Base-by-base conservation (phyloP, 257 asterid species). In the Nicotiana paniculata region DNA sequence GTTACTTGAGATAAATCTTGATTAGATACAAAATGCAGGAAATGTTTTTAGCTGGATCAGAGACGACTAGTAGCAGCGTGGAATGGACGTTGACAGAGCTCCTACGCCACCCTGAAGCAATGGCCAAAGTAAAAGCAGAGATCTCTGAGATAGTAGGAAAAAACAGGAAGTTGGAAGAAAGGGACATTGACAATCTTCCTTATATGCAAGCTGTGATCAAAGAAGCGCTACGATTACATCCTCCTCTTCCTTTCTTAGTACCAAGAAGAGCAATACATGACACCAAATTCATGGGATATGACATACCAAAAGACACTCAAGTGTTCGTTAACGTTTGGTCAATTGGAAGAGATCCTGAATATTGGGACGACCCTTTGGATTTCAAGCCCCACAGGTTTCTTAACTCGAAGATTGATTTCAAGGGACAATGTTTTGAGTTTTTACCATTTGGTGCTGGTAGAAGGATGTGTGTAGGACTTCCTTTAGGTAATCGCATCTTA, bases 1-100 rank as follows among this genome's bases (percentile, higher is more conserved):
- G 76, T 17, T 67, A 33, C 76, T 33, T 33, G 15, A 66, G 1
- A 46, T 21, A 6, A 46, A 51, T 72, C 24, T 72, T 72, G 78
- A 46, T 72, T 72, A 46, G 61, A 6, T 5, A 72, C 1, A 7
- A 24, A 48, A 48, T 74, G 79, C 89, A 91, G 97, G 97, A 93
- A 77, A 84, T 90, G 51, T 93, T 93, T 83, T 51, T 91, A 1
- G 97, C 95, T 1, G 97, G 95, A 1, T 81, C 95, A 79, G 95
- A 93, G 75, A 91, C 96, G 10, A 91, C 93, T 26, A 93, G 92
- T 85, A 85, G 89, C 89, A 83, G 82, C 16, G 80, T 74, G 3
- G 95, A 93, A 48, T 93, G 97, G 97, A 90, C 91, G 1, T 86
- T 93, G 89, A 89, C 87, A 9, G 97, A 93, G 89, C 93, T 93